Base-by-base conservation (phyloP, 1,284 basidiomycete species). In the Naganishia sp. region DNA sequence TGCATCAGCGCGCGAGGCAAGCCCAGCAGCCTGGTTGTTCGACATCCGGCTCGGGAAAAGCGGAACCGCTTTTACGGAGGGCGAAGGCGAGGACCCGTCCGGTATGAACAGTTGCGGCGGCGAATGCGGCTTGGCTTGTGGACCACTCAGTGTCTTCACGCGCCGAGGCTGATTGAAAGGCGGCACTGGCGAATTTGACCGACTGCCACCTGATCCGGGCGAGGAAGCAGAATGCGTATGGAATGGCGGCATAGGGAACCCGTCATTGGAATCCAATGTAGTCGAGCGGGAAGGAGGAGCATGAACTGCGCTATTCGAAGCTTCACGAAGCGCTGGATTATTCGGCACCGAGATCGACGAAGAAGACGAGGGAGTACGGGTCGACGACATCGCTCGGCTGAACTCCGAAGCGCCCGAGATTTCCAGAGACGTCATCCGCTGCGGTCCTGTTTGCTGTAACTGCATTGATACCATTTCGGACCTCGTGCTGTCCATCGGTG, bases 21-120 rank as follows among this genome's bases (percentile, higher is more conserved):
- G 36, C 36, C 23, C 42, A 36, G n/a, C 23, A 25, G 28, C 9
- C 42, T 56, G 39, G 31, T 50, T 21, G 31, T 52, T 28, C 25
- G 23, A 42, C 54, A 53, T 33, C 28, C 49, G 61, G 25, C 42
- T 55, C 48, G 55, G 25, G 52, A 59, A 21, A 39, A 65, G 42
- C 55, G 52, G 67, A 46, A 64, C 52, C 11, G 76, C 74, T 59
- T 72, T 65, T 48, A 75, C 73, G 11, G 71, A 73, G 3, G 77
- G 77, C 7, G 78, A 72, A 0, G 71, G 68, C 15, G 75, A 75
- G 9, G 77, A 75, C 64, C 69, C 69, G 67, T 74, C 75, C 10
- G 78, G 77, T 25, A 80, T 79, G 60, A 79, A 74, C 10, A 80
- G 69, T 5, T 76, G 75, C 0, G 79, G 79, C 10, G 79, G 79